Conservation (phyloP, 225 moss, liverwort and hornwort genomes). For the Asterella californica region DNA sequence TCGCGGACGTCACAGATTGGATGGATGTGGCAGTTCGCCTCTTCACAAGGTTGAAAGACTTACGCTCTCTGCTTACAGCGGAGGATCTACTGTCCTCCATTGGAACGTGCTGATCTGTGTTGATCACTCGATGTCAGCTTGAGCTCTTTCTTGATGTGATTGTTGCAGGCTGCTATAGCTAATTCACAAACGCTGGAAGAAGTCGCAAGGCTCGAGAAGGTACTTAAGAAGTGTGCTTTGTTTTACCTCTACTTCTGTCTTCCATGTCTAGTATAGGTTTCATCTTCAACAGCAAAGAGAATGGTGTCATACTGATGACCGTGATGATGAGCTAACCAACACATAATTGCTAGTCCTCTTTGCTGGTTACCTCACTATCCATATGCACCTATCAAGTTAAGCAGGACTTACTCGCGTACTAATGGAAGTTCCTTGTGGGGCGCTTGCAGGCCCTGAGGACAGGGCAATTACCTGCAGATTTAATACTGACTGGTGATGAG, state of each 20-base stretch:
- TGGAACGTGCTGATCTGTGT: neutral
- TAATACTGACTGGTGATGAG: constrained; percentile 39
- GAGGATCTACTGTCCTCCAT: neutral
- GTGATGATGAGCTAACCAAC: too few relatives aligned
- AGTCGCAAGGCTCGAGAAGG: constrained; percentile 98
- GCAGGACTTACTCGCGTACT: too few relatives aligned
- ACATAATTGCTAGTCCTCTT: neutral
- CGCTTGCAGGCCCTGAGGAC: constrained; percentile 40
- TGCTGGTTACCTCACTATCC: neutral
- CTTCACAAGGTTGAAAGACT: neutral
- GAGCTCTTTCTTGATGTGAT: neutral
- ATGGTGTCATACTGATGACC: neutral
- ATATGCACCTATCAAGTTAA: neutral
- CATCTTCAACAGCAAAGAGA: neutral
- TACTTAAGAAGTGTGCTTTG: neutral
- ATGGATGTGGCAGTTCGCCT: neutral
- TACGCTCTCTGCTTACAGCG: neutral
- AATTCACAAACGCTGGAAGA: constrained; percentile 96
- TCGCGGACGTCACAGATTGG: neutral
- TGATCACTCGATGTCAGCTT: neutral
- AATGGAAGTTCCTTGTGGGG: neutral
- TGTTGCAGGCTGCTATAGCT: constrained; percentile 82
- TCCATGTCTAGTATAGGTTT: neutral
- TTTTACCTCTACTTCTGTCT: neutral
- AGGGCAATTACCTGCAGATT: constrained; percentile 46